A percentile compares a stretch with the other conserved stretches of the same genome.
Conservation (phyloP, 2,329 filamentous ascomycete species). For the Trematosphaeria pertusa region DNA sequence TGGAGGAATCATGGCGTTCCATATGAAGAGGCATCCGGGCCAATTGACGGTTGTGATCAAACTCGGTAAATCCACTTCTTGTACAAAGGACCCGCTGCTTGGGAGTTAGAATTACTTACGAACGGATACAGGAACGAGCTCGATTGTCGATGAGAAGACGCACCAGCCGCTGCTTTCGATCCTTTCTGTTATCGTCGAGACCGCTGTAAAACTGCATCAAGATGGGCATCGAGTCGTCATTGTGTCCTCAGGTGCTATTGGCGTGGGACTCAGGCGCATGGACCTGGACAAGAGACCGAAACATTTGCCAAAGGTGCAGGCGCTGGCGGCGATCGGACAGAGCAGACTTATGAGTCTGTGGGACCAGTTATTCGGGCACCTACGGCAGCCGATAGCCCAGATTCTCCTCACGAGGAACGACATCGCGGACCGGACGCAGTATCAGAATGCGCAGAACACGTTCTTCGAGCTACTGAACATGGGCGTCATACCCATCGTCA, state of each 20-base stretch:
- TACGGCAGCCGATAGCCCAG: slow-evolving; percentile 90
- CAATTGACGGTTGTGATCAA: slow-evolving; percentile 82
- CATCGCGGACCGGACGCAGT: slow-evolving; percentile 94
- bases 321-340: slow-evolving; percentile 93
- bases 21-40: slow-evolving; percentile 60
- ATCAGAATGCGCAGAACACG: slow-evolving; percentile 95
- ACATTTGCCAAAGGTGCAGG: slow-evolving; percentile 88
- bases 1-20: slow-evolving; percentile 37
- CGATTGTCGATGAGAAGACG: slow-evolving; percentile 96
- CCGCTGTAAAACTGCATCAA: slow-evolving; percentile 82
- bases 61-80: slow-evolving; percentile 66
- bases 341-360: slow-evolving; percentile 93
- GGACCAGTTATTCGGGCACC: slow-evolving; percentile 89
- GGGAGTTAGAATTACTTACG: slow-evolving; percentile 36
- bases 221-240: slow-evolving; percentile 95
- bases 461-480: slow-evolving; percentile 88
- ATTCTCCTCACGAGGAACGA: slow-evolving; percentile 94
- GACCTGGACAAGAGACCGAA: slow-evolving; percentile 87
- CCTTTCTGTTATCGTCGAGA: slow-evolving; percentile 91
- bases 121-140: slow-evolving; percentile 79
- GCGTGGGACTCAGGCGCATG: slow-evolving; percentile 90
- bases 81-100: slow-evolving; percentile 29
- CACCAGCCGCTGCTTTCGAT: slow-evolving; percentile 93
- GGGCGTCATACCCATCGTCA: slow-evolving; percentile 97
- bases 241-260: slow-evolving; percentile 96